These are phyloP conservation scores for Domatiomyces catenatus DNA, from an alignment of 2,329 filamentous ascomycete species.

Conservation along the genomic window DNA sequence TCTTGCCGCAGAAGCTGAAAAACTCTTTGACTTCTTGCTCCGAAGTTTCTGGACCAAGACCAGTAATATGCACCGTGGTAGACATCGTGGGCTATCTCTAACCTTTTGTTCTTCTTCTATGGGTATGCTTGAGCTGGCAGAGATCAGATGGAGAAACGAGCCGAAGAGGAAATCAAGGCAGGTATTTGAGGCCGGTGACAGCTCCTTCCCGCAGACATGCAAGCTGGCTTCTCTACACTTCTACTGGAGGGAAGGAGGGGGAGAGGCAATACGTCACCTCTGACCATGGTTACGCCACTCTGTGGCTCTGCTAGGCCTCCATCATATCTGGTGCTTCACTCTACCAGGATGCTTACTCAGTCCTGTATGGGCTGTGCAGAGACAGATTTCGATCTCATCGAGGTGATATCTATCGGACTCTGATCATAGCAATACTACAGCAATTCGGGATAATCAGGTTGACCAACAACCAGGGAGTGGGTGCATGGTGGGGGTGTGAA, in stretches of 20 bases:
- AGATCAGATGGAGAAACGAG: neutral
- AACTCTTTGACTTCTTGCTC: slow-evolving; percentile 81
- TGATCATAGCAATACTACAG: neutral
- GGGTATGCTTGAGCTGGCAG: neutral
- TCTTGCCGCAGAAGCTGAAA: slow-evolving; percentile 95
- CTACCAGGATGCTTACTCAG: neutral
- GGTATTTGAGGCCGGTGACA: neutral
- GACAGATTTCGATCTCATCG: too few species aligned
- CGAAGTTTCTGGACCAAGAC: slow-evolving; percentile 65
- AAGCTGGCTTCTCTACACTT: neutral
- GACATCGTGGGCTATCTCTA: slow-evolving; percentile 23
- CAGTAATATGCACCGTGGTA: slow-evolving; percentile 70
- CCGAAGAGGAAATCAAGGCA: neutral
- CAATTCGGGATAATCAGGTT: neutral
- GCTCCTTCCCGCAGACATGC: neutral
- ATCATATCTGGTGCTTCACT: neutral
- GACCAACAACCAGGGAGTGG: neutral
- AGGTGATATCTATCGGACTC: neutral
- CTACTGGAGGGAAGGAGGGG: neutral
- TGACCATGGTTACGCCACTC: neutral
- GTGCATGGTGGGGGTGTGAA: neutral
- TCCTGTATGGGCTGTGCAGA: too few species aligned
- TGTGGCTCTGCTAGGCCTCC: neutral
- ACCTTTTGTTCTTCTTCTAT: neutral
- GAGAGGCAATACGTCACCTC: neutral